Evolutionary conservation across 73 alveolate genomes (phyloP), one percentile per base, ranked within the genome.

Genomic region (Paramecium primaurelia): DNA sequence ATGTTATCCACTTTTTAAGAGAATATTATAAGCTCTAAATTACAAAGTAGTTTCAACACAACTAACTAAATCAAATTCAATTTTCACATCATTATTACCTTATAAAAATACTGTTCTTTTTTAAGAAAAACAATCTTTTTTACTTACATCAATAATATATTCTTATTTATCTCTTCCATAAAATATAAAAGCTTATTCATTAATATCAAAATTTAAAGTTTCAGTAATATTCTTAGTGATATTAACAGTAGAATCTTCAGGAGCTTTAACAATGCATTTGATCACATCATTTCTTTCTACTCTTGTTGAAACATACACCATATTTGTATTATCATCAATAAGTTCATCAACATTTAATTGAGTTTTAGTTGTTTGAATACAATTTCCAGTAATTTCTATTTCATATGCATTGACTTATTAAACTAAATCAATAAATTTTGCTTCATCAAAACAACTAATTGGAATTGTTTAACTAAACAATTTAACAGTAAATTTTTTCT

Each of bases 351-450:
- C 73, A 38, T 77, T 34, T 77, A 77, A 20, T 16, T 18, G 26
- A n/a, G 71, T 77, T 40, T 77, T 77, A 22, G 28, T 22, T 8
- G 89, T 77, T 77, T 77, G 20, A 10, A 77, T 77, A 22, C 59
- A 18, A 28, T 34, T 22, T 8, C 89, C 89, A 36, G 71, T 77
- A 40, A 77, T 77, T 42, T 77, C 89, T 34, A 77, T 42, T 42
- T 77, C 89, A 77, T 77, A 77, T 28, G 64, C 25, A 77, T 44
- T 77, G n/a, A 77, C 71, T 77, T 77, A 77, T 77, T 77, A 42
- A 77, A 77, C 89, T 42, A 77, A 77, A 38, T 77, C 89, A 7
- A 38, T 18, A 32, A 77, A 77, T 77, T 77, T 77, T 22, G 71
- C 89, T 38, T 77, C 89, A 18, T 77, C 89, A 77, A 77, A 77